These are phyloP conservation scores for Aspergillus bombycis DNA, from an alignment of 2,329 filamentous ascomycete species.

Conservation along the genomic window DNA sequence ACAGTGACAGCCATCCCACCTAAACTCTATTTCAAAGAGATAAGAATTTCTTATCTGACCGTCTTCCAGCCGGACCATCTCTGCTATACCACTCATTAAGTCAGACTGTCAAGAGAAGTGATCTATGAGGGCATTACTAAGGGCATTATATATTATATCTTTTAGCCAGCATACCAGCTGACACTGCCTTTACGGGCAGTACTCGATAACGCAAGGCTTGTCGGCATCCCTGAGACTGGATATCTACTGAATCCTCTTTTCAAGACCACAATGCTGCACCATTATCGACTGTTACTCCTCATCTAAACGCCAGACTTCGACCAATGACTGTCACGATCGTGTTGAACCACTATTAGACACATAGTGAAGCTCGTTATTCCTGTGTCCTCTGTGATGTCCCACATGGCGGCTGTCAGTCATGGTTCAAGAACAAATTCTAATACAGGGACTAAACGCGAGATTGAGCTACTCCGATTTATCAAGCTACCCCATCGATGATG, in stretches of 20 bases:
- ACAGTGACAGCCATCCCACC: not conserved
- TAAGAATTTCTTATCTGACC: not conserved
- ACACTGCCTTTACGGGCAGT: not conserved
- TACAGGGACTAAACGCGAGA: not conserved
- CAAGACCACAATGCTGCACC: not conserved
- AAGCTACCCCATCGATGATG: not conserved
- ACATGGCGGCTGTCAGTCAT: not conserved
- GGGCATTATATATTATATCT: not conserved
- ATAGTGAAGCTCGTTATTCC: not conserved
- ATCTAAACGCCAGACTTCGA: not conserved
- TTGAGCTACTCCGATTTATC: too few species aligned
- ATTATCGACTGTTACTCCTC: not conserved
- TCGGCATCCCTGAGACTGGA: not conserved
- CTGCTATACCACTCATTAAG: not conserved
- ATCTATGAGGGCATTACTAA: not conserved
- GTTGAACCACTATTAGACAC: not conserved
- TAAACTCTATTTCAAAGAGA: not conserved
- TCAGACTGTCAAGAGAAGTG: not conserved
- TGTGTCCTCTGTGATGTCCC: not conserved
- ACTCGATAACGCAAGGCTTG: not conserved
- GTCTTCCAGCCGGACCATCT: not conserved
- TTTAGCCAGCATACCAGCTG: not conserved
- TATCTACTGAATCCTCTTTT: not conserved
- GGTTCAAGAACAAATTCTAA: not conserved
- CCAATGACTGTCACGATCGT: not conserved